phyloP scores from a whole-genome alignment of 2,329 filamentous ascomycete genomes.

The Aureobasidium subglaciale region DNA sequence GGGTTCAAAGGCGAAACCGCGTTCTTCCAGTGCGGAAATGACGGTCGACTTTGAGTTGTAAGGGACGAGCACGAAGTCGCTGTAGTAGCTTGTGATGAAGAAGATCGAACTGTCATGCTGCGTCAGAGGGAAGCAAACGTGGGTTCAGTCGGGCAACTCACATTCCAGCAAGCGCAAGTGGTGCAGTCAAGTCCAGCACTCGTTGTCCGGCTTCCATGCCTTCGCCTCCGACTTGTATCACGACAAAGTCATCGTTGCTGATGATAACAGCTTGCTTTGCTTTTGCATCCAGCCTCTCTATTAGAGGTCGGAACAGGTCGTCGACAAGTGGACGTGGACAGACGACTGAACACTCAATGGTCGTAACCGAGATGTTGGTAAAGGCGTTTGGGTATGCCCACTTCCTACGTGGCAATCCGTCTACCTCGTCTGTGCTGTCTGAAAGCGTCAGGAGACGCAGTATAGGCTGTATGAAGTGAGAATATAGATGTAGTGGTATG shows the following conservation, averaged over 20 bases:
- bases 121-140: not conserved
- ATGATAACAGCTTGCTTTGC: conserved; percentile 53
- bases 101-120: conserved; percentile 63
- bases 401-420: conserved; percentile 29
- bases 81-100: conserved; percentile 98
- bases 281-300: conserved; percentile 52
- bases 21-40: conserved; percentile 65
- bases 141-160: conserved; percentile 32
- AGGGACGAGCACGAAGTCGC: conserved; percentile 91
- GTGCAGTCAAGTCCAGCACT: conserved; percentile 85
- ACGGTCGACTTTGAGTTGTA: conserved; percentile 66
- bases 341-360: conserved; percentile 85
- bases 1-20: conserved; percentile 78
- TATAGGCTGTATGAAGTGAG: conserved; percentile 76
- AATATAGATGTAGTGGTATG: conserved; percentile 72
- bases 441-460: conserved; percentile 65
- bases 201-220: conserved; percentile 86
- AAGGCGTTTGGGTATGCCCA: conserved; percentile 63
- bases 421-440: conserved; percentile 33
- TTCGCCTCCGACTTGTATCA: conserved; percentile 83
- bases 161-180: conserved; percentile 84
- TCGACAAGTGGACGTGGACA: conserved; percentile 71
- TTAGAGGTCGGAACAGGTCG: conserved; percentile 66
- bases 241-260: conserved; percentile 75
- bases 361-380: conserved; percentile 87